phyloP scores from a whole-genome alignment of 1,284 basidiomycete genomes.

The Apiotrichum laibachii region DNA sequence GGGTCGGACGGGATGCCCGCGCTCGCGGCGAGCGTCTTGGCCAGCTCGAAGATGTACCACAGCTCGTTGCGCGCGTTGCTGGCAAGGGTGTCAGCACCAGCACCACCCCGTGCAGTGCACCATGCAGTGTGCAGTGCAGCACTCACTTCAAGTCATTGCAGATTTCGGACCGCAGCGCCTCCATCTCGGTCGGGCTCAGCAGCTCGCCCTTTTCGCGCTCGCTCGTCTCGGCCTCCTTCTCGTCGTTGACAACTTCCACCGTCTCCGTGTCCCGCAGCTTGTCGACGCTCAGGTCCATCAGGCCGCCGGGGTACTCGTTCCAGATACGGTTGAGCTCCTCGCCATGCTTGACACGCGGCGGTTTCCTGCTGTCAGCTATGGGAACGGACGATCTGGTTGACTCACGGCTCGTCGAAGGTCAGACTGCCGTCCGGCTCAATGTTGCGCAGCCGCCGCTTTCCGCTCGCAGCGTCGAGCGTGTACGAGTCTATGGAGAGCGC shows the following conservation, averaged over 20 bases:
- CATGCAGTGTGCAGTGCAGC: too few relatives aligned
- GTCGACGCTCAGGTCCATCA: conserved; percentile 39
- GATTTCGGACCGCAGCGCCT: conserved; percentile 34
- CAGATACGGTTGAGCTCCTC: conserved; percentile 41
- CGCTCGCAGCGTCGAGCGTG: conserved; percentile 31
- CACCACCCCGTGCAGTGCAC: too few relatives aligned
- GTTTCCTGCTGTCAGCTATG: conserved; percentile 16
- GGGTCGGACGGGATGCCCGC: conserved; percentile 29
- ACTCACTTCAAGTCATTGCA: conserved; percentile 40
- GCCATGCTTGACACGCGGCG: conserved; percentile 30
- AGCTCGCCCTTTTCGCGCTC: conserved; percentile 22
- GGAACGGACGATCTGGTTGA: not conserved
- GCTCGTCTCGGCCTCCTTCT: conserved; percentile 11
- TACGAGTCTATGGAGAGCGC: conserved; percentile 31
- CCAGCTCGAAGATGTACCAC: conserved; percentile 46
- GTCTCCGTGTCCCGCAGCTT: conserved; percentile 22
- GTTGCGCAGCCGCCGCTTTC: conserved; percentile 24
- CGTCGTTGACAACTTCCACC: conserved; percentile 8
- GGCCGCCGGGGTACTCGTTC: conserved; percentile 42
- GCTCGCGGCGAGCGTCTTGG: conserved; percentile 36
- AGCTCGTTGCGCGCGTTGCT: conserved; percentile 46
- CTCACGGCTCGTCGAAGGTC: conserved; percentile 34
- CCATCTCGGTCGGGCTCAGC: conserved; percentile 43
- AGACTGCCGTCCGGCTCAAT: conserved; percentile 36
- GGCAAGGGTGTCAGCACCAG: too few relatives aligned